Evolutionary conservation across 805 yeast species (phyloP).

Genomic region (Ogataea henricii): DNA sequence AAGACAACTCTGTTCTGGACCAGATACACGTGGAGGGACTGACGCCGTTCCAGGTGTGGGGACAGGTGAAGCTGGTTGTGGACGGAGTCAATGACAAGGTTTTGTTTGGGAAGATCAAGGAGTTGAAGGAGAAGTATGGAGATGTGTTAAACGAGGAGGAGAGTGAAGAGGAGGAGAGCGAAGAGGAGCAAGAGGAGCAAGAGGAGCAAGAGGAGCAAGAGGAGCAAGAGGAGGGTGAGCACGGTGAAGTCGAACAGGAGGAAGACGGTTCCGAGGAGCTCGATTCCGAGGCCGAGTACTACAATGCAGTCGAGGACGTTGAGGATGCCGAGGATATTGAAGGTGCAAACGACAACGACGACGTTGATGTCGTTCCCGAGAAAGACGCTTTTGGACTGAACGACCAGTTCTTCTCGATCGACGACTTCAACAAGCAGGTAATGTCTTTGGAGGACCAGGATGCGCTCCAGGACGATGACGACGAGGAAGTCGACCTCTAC

Average conservation of each 20-base stretch:
- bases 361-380: conserved; percentile 29
- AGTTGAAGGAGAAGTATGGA: conserved; percentile 42
- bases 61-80: conserved; percentile 82
- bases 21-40: conserved; percentile 83
- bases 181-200: conserved; percentile 23
- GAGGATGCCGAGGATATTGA: conserved; percentile 26
- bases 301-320: conserved; percentile 30
- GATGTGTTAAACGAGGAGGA: conserved; percentile 23
- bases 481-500: conserved; percentile 53
- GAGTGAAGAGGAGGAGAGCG: conserved; percentile 26
- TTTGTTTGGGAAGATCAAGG: conserved; percentile 56
- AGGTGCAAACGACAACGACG: conserved; percentile 11
- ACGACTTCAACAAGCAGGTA: conserved; percentile 51
- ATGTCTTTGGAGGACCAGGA: conserved; percentile 41
- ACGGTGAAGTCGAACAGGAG: conserved; percentile 27
- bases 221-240: conserved; percentile 26
- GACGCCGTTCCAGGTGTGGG: conserved; percentile 91
- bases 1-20: conserved; percentile 62
- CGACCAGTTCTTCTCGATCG: conserved; percentile 82
- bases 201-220: conserved; percentile 27
- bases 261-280: conserved; percentile 28
- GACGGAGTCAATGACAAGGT: conserved; percentile 74
- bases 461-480: conserved; percentile 36
- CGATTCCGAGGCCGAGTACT: conserved; percentile 28
- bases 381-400: conserved; percentile 69